Percentiles rank a stretch among this genome's conserved stretches.
These are phyloP conservation scores for Calophaca sinica DNA, from an alignment of 306 rosid species.

Conservation along the genomic window DNA sequence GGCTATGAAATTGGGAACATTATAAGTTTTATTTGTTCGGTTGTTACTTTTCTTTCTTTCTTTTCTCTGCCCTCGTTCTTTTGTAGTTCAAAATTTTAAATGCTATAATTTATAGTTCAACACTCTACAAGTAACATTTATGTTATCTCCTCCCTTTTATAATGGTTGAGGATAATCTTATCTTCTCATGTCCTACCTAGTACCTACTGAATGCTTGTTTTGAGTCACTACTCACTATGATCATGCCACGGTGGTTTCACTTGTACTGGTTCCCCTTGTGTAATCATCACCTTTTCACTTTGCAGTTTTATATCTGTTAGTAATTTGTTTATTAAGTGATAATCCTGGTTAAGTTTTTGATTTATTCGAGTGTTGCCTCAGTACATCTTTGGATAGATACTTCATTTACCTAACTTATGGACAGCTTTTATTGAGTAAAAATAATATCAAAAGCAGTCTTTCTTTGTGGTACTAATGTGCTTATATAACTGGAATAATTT, in stretches of 20 bases:
- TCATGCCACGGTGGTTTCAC: background rate
- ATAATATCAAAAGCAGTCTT: slow-evolving; percentile 22
- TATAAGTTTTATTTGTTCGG: background rate
- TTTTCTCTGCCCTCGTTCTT: no score
- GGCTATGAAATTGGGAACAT: slow-evolving; percentile 9
- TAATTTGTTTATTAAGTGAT: slow-evolving; percentile 5
- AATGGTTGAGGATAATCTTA: slow-evolving; percentile 8
- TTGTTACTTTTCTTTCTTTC: background rate
- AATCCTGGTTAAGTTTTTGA: slow-evolving; percentile 23
- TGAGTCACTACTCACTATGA: background rate
- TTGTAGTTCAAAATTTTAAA: no score
- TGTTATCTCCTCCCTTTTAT: slow-evolving; percentile 13
- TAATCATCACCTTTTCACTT: background rate
- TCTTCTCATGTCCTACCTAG: slow-evolving; percentile 3
- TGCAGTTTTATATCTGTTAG: slow-evolving; percentile 17
- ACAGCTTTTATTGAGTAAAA: background rate
- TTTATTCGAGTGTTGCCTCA: slow-evolving; percentile 24
- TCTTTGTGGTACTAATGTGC: slow-evolving; percentile 31
- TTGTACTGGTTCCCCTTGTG: background rate
- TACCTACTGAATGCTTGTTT: slow-evolving; percentile 15
- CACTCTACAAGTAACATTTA: slow-evolving; percentile 10
- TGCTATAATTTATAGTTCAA: background rate
- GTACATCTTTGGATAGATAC: background rate
- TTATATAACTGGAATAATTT: slow-evolving; percentile 11
- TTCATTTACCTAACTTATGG: slow-evolving; percentile 8